These are phyloP conservation scores for Phlebopus sp. DNA, from an alignment of 1,284 basidiomycete genomes.

Conservation along the genomic window DNA sequence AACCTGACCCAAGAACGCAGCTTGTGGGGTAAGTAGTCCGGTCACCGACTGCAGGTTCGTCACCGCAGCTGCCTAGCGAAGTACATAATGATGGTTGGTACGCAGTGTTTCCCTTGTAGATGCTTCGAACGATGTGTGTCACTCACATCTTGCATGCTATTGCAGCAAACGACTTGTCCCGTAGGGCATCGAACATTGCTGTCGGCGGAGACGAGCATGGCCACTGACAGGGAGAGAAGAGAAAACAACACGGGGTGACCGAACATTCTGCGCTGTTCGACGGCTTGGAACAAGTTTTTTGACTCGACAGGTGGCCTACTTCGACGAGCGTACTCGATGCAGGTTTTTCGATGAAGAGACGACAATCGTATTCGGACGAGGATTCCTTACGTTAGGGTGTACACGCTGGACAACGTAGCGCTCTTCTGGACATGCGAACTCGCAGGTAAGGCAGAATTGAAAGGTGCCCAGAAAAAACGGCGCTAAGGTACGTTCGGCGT, in stretches of 20 bases:
- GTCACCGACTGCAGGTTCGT: constrained; percentile 3
- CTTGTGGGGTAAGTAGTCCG: constrained; percentile 8
- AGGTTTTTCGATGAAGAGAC: too few species aligned
- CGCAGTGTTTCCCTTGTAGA: background rate
- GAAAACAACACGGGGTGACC: constrained; percentile 2
- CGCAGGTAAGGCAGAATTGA: too few species aligned
- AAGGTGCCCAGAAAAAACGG: too few species aligned
- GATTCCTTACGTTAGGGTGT: too few species aligned
- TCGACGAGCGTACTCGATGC: too few species aligned
- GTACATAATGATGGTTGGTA: background rate
- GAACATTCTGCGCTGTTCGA: constrained; percentile 3
- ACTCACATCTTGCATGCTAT: constrained; percentile 11
- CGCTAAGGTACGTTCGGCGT: background rate
- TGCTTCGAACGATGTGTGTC: background rate
- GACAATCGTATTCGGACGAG: too few species aligned
- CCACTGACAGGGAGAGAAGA: constrained; percentile 2
- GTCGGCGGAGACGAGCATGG: constrained; percentile 4
- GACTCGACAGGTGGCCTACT: too few species aligned
- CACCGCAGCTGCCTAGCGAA: constrained; percentile 8
- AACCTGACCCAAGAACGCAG: constrained; percentile 14
- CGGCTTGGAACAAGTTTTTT: too few species aligned
- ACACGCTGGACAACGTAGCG: too few species aligned
- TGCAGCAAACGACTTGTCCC: constrained; percentile 15
- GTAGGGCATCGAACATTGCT: constrained; percentile 7
- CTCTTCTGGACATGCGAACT: too few species aligned